A percentile compares a stretch with the other conserved stretches of the same genome.
phyloP scores from a whole-genome alignment of 805 yeast genomes.

The Saturnispora gosingensis region DNA sequence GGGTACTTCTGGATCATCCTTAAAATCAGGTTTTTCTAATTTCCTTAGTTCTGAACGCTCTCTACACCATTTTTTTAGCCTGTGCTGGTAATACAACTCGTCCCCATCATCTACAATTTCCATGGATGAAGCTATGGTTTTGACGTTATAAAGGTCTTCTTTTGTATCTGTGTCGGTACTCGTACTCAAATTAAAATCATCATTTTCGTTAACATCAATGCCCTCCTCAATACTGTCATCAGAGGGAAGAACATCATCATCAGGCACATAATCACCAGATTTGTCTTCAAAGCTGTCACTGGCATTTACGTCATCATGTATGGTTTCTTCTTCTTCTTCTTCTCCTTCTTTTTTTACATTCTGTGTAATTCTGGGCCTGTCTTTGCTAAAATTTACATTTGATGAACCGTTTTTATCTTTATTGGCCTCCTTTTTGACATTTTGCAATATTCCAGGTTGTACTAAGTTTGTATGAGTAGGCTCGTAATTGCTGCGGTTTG shows the following conservation, averaged over 20 bases:
- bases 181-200: background rate
- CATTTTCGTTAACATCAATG: conserved; percentile 11
- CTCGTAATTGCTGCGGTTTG: conserved; percentile 20
- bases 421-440: conserved; percentile 7
- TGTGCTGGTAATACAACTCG: conserved; percentile 47
- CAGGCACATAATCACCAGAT: conserved; percentile 10
- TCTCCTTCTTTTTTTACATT: background rate
- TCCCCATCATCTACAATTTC: conserved; percentile 65
- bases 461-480: conserved; percentile 36
- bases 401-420: background rate
- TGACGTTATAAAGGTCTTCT: conserved; percentile 3
- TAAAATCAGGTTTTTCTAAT: conserved; percentile 21
- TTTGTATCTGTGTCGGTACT: background rate
- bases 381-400: background rate
- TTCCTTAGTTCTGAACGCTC: conserved; percentile 40
- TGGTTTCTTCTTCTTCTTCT: conserved; percentile 17
- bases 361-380: background rate
- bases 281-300: conserved; percentile 13
- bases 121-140: background rate
- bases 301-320: conserved; percentile 17
- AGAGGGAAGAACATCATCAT: conserved; percentile 7
- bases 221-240: conserved; percentile 8
- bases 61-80: conserved; percentile 53
- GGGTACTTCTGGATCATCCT: conserved; percentile 23
- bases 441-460: conserved; percentile 38